These are phyloP conservation scores for Nasturtium officinale DNA, from an alignment of 345 rosid genomes.

Conservation along the genomic window DNA sequence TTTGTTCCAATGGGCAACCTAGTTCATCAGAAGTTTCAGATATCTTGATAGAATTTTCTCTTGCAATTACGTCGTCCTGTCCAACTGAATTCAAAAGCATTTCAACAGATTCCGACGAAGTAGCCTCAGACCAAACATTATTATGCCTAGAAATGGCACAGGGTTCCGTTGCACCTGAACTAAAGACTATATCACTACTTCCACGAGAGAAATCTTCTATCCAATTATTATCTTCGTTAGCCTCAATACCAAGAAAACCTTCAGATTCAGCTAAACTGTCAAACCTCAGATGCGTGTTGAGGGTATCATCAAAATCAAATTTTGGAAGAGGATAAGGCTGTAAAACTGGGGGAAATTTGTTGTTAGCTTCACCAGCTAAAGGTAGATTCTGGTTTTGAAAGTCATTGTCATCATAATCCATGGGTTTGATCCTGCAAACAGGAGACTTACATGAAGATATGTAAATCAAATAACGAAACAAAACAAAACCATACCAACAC, in stretches of 20 bases:
- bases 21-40: slow-evolving; percentile 74
- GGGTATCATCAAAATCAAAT: slow-evolving; percentile 88
- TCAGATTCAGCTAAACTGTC: slow-evolving; percentile 75
- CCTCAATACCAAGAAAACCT: slow-evolving; percentile 81
- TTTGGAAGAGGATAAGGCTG: slow-evolving; percentile 78
- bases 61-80: slow-evolving; percentile 70
- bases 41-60: slow-evolving; percentile 51
- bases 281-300: slow-evolving; percentile 70
- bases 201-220: slow-evolving; percentile 82
- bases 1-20: slow-evolving; percentile 64
- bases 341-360: slow-evolving; percentile 68
- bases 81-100: slow-evolving; percentile 96
- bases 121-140: slow-evolving; percentile 99
- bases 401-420: slow-evolving; percentile 99
- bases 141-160: slow-evolving; percentile 77
- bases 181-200: slow-evolving; percentile 70
- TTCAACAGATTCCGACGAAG: slow-evolving; percentile 89
- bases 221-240: slow-evolving; percentile 85
- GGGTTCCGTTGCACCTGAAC: slow-evolving; percentile 75
- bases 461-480: background rate
- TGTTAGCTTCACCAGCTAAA: slow-evolving; percentile 84
- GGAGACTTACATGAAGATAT: background rate
- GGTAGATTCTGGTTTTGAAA: slow-evolving; percentile 92
- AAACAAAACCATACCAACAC: background rate
- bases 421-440: slow-evolving; percentile 72